A percentile compares a stretch with the other conserved stretches of the same genome.
phyloP scores from a whole-genome alignment of 2,329 filamentous ascomycete genomes.

The Thyridium curvatum region DNA sequence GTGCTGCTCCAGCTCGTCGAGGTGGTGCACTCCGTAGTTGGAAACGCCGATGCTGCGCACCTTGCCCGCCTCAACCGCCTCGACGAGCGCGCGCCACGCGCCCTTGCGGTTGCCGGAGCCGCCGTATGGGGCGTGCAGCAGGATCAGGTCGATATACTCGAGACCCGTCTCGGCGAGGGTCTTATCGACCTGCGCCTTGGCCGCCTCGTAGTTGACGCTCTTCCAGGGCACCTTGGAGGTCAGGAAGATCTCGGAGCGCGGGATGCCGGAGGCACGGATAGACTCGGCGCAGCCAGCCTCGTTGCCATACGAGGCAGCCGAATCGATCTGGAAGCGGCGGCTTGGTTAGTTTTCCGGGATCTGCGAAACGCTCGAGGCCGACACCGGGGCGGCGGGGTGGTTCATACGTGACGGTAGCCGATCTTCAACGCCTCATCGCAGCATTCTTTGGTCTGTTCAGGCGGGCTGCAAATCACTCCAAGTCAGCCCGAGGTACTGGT shows the following conservation, averaged over 20 bases:
- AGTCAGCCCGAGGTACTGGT: too few relatives aligned
- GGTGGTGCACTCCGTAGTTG: slow-evolving; percentile 59
- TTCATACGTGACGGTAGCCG: slow-evolving; percentile 47
- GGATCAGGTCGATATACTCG: slow-evolving; percentile 61
- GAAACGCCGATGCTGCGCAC: slow-evolving; percentile 57
- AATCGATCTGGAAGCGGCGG: slow-evolving; percentile 37
- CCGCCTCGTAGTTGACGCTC: slow-evolving; percentile 50
- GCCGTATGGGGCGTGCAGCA: slow-evolving; percentile 57
- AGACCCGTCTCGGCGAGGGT: slow-evolving; percentile 57
- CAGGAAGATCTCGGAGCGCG: slow-evolving; percentile 46
- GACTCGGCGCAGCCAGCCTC: slow-evolving; percentile 41
- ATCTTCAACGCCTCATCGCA: slow-evolving; percentile 38
- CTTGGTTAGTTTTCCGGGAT: not conserved
- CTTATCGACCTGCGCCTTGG: slow-evolving; percentile 56
- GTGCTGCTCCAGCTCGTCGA: slow-evolving; percentile 51
- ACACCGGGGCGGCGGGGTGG: not conserved
- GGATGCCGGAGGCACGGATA: slow-evolving; percentile 29
- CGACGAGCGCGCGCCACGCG: slow-evolving; percentile 58
- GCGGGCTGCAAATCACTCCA: slow-evolving; percentile 24
- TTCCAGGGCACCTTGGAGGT: slow-evolving; percentile 48
- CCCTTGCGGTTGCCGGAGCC: slow-evolving; percentile 49
- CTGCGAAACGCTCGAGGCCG: not conserved
- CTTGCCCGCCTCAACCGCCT: slow-evolving; percentile 55
- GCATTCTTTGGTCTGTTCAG: slow-evolving; percentile 26
- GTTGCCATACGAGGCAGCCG: slow-evolving; percentile 44